Evolutionary conservation across 2,329 filamentous ascomycete genomes (phyloP).

Genomic region (Trichothecium roseum): DNA sequence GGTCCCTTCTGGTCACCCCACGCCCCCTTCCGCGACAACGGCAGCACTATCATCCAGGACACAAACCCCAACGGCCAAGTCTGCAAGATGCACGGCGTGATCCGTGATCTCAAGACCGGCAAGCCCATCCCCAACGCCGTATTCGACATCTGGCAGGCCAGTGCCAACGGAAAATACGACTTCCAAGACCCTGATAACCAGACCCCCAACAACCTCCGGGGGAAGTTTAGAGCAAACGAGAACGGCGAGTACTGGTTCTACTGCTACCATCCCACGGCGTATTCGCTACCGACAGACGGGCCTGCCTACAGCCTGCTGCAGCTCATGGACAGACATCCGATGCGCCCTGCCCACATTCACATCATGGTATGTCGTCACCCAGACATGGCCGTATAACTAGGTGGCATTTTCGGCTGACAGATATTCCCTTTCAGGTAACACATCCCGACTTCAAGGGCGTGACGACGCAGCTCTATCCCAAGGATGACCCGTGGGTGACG

Average conservation of each 20-base stretch:
- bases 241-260: slow-evolving; percentile 65
- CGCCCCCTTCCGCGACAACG: slow-evolving; percentile 60
- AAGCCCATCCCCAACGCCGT: slow-evolving; percentile 57
- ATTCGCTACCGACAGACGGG: slow-evolving; percentile 58
- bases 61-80: slow-evolving; percentile 46
- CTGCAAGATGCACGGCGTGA: slow-evolving; percentile 58
- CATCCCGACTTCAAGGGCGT: slow-evolving; percentile 58
- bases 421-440: slow-evolving; percentile 26
- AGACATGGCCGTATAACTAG: background rate
- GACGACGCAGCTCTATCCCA: slow-evolving; percentile 70
- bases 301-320: slow-evolving; percentile 29
- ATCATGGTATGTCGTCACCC: slow-evolving; percentile 29
- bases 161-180: slow-evolving; percentile 66
- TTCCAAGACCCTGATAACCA: slow-evolving; percentile 66
- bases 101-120: slow-evolving; percentile 54
- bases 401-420: slow-evolving; percentile 2
- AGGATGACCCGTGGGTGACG: slow-evolving; percentile 51
- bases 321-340: slow-evolving; percentile 37
- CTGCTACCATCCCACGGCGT: slow-evolving; percentile 65
- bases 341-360: slow-evolving; percentile 40
- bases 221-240: slow-evolving; percentile 62
- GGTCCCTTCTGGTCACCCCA: slow-evolving; percentile 71
- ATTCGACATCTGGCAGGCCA: slow-evolving; percentile 72
- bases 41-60: slow-evolving; percentile 56
- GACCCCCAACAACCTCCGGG: slow-evolving; percentile 62